Evolutionary conservation across 106 monocot species (phyloP).

Genomic region (Phalaenopsis aphrodite): DNA sequence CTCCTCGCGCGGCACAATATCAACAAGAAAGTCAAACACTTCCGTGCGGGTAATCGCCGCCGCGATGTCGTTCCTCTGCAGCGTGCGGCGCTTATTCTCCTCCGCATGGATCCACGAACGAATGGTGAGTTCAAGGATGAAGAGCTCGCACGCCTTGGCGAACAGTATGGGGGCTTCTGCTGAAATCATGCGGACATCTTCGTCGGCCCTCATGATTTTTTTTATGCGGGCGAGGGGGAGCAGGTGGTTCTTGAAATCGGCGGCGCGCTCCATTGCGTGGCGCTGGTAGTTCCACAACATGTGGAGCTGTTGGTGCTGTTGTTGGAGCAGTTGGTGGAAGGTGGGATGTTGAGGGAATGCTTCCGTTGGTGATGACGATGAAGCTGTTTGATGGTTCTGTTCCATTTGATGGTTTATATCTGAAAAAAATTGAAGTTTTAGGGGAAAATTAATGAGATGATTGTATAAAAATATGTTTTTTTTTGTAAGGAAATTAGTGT

Average conservation of each 20-base stretch:
- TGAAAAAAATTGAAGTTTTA: too few relatives aligned
- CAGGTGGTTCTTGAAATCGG: slow-evolving; percentile 85
- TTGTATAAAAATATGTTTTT: too few relatives aligned
- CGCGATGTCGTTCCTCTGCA: slow-evolving; percentile 81
- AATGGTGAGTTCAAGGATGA: slow-evolving; percentile 84
- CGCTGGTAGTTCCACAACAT: slow-evolving; percentile 89
- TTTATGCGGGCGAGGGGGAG: slow-evolving; percentile 81
- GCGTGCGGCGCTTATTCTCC: slow-evolving; percentile 73
- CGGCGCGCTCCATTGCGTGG: slow-evolving; percentile 56
- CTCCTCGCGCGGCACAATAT: slow-evolving; percentile 55
- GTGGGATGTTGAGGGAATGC: too few relatives aligned
- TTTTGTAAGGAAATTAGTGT: too few relatives aligned
- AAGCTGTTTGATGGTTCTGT: too few relatives aligned
- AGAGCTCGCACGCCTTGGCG: slow-evolving; percentile 85
- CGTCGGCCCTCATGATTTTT: slow-evolving; percentile 91
- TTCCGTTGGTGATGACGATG: too few relatives aligned
- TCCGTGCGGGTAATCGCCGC: slow-evolving; percentile 65
- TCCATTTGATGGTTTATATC: too few relatives aligned
- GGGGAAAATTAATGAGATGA: too few relatives aligned
- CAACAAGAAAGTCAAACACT: slow-evolving; percentile 56
- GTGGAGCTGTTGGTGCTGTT: slow-evolving; percentile 77
- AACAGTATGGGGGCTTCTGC: slow-evolving; percentile 78
- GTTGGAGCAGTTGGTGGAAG: slow-evolving; percentile 41
- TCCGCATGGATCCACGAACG: slow-evolving; percentile 82
- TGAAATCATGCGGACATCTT: slow-evolving; percentile 84